phyloP scores from a whole-genome alignment of 2,329 filamentous ascomycete genomes.

The Daldinia eschscholtzii region DNA sequence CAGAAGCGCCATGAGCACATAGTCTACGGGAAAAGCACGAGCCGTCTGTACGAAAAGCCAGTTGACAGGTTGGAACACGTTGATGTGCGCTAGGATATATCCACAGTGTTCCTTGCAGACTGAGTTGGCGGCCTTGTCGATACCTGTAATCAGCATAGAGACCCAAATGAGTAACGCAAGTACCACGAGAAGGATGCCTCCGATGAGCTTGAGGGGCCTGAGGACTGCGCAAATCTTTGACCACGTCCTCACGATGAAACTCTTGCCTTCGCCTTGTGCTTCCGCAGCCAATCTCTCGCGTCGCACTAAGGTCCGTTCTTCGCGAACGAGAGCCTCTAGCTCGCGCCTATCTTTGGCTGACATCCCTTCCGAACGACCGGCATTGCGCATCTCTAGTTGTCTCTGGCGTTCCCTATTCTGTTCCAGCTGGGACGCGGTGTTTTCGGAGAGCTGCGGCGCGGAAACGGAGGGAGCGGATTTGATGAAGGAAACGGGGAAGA shows the following conservation, averaged over 20 bases:
- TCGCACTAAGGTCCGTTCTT: conserved; percentile 91
- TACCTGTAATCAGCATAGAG: conserved; percentile 94
- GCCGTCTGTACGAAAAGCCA: conserved; percentile 86
- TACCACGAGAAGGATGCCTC: conserved; percentile 81
- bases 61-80: conserved; percentile 96
- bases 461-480: conserved; percentile 91
- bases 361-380: conserved; percentile 79
- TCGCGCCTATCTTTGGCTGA: conserved; percentile 89
- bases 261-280: conserved; percentile 80
- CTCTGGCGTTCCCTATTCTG: conserved; percentile 91
- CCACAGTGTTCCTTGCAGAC: conserved; percentile 91
- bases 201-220: conserved; percentile 87
- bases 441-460: conserved; percentile 80
- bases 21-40: conserved; percentile 90
- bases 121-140: conserved; percentile 97
- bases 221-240: conserved; percentile 84
- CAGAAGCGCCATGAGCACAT: conserved; percentile 86
- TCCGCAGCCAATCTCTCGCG: conserved; percentile 90
- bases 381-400: conserved; percentile 87
- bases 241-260: conserved; percentile 80
- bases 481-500: conserved; percentile 91
- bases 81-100: conserved; percentile 87
- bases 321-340: conserved; percentile 85
- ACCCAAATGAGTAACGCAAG: conserved; percentile 83
- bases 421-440: conserved; percentile 83